Evolutionary conservation across 257 asterid genomes (phyloP), one percentile per base, ranked within the genome.

Genomic region (Petunia axillaris): DNA sequence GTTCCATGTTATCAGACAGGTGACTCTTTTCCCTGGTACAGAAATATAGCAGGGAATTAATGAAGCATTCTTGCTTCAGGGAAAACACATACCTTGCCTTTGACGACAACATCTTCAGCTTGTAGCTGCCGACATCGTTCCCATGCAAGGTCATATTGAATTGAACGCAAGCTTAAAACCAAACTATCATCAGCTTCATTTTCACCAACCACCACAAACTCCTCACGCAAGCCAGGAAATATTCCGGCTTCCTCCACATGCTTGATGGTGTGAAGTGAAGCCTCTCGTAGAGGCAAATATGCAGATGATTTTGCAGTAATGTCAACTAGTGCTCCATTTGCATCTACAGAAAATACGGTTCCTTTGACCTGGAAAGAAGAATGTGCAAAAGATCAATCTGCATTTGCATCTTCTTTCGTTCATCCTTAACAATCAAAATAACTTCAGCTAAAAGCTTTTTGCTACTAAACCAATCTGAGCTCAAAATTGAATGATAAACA

Each of bases 121-220:
- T 96, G 98, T 79, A 96, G 98, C 84, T 94, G 98, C 80, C 98
- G 84, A 80, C 97, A 92, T 37, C 99, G 86, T 86, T 96, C 99
- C 99, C 99, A 96, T 2, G 98, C 98, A 62, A 96, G 91, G 79
- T 93, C 98, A 80, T 88, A 89, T 71, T 96, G 99, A 80, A 94
- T 87, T 3, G 97, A 77, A 13, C 97, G 92, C 52, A 94, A 88
- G 78, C 99, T 96, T 89, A 96, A 83, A 77, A 91, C 87, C 91
- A 96, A 92, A 86, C 98, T 94, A 77, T 94, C 98, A 82, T 96
- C 98, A 74, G 87, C 89, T 81, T 90, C 91, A 74, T 91, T 88
- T 85, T 87, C 96, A 16, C 93, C 99, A 68, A 93, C 81, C 76
- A 96, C 78, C 66, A 90, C 85, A 64, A 96, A 96, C 83, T 96